Evolutionary conservation across 2,329 filamentous ascomycete species (phyloP).

Genomic region (Fulvia fulva): DNA sequence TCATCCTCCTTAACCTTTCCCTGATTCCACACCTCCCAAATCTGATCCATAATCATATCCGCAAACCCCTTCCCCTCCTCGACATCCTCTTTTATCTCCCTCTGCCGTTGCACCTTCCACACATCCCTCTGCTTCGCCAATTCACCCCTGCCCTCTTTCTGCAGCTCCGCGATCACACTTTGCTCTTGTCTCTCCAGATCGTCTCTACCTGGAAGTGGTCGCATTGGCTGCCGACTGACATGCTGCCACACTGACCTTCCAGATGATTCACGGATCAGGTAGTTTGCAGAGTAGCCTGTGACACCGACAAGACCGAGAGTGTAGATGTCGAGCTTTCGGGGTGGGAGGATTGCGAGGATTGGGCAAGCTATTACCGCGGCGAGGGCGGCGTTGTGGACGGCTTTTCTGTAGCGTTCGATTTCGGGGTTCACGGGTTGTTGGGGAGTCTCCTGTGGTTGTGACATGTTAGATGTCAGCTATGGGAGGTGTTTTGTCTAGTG

Average conservation of each 20-base stretch:
- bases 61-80: constrained; percentile 37
- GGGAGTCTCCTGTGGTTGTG: not conserved
- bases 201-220: not conserved
- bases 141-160: constrained; percentile 12
- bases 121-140: constrained; percentile 37
- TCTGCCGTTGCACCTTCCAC: constrained; percentile 42
- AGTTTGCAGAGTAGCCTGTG: constrained; percentile 49
- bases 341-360: constrained; percentile 53
- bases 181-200: not conserved
- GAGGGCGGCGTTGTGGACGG: constrained; percentile 46
- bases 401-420: constrained; percentile 28
- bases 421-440: constrained; percentile 13
- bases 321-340: constrained; percentile 60
- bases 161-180: constrained; percentile 17
- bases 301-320: constrained; percentile 51
- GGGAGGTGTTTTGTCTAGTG: not conserved
- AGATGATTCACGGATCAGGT: constrained; percentile 40
- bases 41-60: constrained; percentile 39
- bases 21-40: constrained; percentile 36
- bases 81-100: constrained; percentile 43
- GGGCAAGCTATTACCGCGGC: constrained; percentile 52
- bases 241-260: constrained; percentile 31
- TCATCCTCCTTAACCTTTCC: constrained; percentile 32
- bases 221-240: constrained; percentile 15
- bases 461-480: not conserved